Percentiles rank a stretch among this genome's conserved stretches.
Evolutionary conservation across 2,329 filamentous ascomycete species (phyloP).

Genomic region (Conoideocrella luteorostrata): DNA sequence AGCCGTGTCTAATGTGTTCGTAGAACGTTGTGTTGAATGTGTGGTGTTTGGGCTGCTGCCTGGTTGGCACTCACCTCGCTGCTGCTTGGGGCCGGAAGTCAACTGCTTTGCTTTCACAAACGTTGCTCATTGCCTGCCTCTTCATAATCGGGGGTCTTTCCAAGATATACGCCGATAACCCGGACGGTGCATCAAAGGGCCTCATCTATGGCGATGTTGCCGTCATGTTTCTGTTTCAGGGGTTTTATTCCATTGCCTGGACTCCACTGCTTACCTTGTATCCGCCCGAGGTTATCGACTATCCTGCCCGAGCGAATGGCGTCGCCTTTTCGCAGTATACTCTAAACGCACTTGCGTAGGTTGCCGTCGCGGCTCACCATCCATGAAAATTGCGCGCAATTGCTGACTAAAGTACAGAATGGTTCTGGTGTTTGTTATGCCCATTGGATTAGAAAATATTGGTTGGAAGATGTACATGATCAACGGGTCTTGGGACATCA

Average conservation of each 20-base stretch:
- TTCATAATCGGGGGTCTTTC: constrained; percentile 27
- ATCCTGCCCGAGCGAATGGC: constrained; percentile 19
- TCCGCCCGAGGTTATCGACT: constrained; percentile 23
- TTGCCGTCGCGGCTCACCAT: no score
- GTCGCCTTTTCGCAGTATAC: constrained; percentile 25
- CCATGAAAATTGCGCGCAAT: neutral
- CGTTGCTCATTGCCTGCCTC: constrained; percentile 34
- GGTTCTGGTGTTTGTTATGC: constrained; percentile 15
- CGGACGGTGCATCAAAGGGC: constrained; percentile 7
- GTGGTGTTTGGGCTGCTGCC: constrained; percentile 37
- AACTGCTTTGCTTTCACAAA: constrained; percentile 32
- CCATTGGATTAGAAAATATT: constrained; percentile 16
- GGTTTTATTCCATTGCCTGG: constrained; percentile 22
- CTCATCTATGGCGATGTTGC: constrained; percentile 29
- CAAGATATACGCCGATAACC: constrained; percentile 23
- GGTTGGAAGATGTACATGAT: constrained; percentile 20
- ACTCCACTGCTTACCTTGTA: constrained; percentile 20
- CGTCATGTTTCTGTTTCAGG: constrained; percentile 22
- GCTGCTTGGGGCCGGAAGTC: constrained; percentile 38
- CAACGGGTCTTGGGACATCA: constrained; percentile 20
- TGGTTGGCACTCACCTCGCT: constrained; percentile 36
- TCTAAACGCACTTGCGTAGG: constrained; percentile 11
- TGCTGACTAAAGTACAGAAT: constrained; percentile 3
- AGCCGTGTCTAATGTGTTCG: neutral
- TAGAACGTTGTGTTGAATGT: constrained; percentile 45